These are phyloP conservation scores for Pleurotus platypus DNA, from an alignment of 768 basidiomycete genomes.

Conservation along the genomic window DNA sequence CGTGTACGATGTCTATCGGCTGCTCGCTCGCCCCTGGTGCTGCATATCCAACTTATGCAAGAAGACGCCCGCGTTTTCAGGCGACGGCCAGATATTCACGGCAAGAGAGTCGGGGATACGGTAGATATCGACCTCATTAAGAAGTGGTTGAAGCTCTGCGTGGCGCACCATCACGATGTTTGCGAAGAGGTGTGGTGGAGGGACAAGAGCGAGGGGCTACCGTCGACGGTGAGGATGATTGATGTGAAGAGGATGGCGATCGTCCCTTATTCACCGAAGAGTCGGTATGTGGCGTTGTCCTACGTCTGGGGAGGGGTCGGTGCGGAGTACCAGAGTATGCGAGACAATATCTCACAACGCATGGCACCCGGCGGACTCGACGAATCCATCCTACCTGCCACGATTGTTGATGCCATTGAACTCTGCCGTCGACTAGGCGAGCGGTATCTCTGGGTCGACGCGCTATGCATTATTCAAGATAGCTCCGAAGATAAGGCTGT, in stretches of 20 bases:
- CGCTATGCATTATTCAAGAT: neutral
- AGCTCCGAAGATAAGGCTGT: neutral
- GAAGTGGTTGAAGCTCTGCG: neutral
- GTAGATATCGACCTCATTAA: neutral
- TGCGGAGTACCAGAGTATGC: neutral
- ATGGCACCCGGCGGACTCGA: neutral
- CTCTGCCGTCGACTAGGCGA: neutral
- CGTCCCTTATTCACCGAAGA: neutral
- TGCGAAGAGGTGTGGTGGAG: slow-evolving; percentile 5
- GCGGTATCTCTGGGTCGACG: slow-evolving; percentile 1
- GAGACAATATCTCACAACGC: neutral
- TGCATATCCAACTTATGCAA: neutral
- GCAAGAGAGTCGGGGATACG: neutral
- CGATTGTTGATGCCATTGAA: neutral
- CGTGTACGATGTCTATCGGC: neutral
- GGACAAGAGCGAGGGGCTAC: neutral
- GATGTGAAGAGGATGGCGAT: neutral
- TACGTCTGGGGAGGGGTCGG: slow-evolving; percentile 3
- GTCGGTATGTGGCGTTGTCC: neutral
- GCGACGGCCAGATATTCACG: neutral
- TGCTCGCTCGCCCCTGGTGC: neutral
- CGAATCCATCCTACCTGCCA: neutral
- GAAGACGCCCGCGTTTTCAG: neutral
- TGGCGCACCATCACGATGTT: neutral
- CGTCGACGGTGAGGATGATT: slow-evolving; percentile 2